A percentile compares a stretch with the other conserved stretches of the same genome.
These are phyloP conservation scores for Tillandsia fasciculata DNA, from an alignment of 176 grass and related monocot species.

Conservation along the genomic window DNA sequence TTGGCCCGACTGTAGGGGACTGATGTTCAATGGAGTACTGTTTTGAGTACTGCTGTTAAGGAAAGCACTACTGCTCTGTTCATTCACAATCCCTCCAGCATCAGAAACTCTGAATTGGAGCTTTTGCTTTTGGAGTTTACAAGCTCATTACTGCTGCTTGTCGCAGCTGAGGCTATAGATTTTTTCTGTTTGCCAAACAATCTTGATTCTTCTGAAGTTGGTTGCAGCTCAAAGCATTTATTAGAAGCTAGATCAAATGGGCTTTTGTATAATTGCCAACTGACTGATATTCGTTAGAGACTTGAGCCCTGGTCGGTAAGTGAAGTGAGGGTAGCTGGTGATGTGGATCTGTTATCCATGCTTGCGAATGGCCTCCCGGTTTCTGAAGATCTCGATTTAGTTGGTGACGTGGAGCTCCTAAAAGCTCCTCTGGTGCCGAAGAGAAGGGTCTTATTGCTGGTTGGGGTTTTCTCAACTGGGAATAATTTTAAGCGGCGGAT, in stretches of 20 bases:
- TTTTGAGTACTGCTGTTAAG: too few relatives aligned
- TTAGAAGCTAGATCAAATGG: background rate
- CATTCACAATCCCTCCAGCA: too few relatives aligned
- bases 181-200: slow-evolving; percentile 16
- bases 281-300: slow-evolving; percentile 26
- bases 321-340: slow-evolving; percentile 54
- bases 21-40: too few relatives aligned
- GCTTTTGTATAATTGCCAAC: background rate
- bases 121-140: too few relatives aligned
- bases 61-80: too few relatives aligned
- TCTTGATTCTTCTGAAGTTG: background rate
- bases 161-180: slow-evolving; percentile 10
- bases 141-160: too few relatives aligned
- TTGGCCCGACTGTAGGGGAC: too few relatives aligned
- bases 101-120: too few relatives aligned
- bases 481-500: slow-evolving; percentile 91
- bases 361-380: slow-evolving; percentile 66
- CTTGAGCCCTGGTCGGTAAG: slow-evolving; percentile 78
- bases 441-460: slow-evolving; percentile 44
- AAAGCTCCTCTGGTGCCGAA: slow-evolving; percentile 47
- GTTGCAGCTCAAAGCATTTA: background rate
- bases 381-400: slow-evolving; percentile 54
- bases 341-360: slow-evolving; percentile 61
- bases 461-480: slow-evolving; percentile 81
- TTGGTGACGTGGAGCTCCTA: slow-evolving; percentile 33